Conservation (phyloP, 345 rosid genomes). For the Acer negundo region DNA sequence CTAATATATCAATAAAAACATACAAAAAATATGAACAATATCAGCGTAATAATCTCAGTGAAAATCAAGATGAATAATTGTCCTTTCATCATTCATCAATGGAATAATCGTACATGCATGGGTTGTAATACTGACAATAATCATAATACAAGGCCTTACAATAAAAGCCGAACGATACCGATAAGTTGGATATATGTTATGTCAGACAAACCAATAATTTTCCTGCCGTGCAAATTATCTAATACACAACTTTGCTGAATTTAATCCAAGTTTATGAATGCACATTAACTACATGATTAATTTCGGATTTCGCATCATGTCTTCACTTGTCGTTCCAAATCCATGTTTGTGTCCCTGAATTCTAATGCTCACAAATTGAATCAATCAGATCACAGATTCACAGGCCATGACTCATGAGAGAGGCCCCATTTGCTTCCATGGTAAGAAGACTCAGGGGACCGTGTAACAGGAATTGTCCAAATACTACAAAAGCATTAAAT, state of each 20-base stretch:
- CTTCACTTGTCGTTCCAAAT: slow-evolving; percentile 32
- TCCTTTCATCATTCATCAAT: background rate
- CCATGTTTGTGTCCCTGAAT: slow-evolving; percentile 17
- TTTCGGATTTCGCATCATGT: slow-evolving; percentile 39
- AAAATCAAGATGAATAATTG: background rate
- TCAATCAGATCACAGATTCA: slow-evolving; percentile 33
- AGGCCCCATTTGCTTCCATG: slow-evolving; percentile 36
- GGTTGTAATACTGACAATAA: background rate
- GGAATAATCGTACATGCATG: slow-evolving; percentile 1
- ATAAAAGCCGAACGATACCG: background rate
- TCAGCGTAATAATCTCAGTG: no score
- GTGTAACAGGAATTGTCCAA: background rate
- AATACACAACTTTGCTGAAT: background rate
- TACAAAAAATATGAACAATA: no score
- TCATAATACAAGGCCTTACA: background rate
- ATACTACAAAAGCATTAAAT: slow-evolving; percentile 19
- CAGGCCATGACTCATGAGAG: slow-evolving; percentile 10
- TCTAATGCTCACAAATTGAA: slow-evolving; percentile 23
- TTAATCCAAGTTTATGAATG: slow-evolving; percentile 9
- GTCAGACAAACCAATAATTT: slow-evolving; percentile 18
- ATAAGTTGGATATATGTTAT: background rate
- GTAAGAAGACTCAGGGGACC: slow-evolving; percentile 26
- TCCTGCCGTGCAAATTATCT: background rate
- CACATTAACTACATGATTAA: slow-evolving; percentile 19
- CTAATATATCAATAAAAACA: no score